Evolutionary conservation across 352 stramenopile species (phyloP), one percentile per base, ranked within the genome.

Genomic region (Hyaloperonospora brassicae): DNA sequence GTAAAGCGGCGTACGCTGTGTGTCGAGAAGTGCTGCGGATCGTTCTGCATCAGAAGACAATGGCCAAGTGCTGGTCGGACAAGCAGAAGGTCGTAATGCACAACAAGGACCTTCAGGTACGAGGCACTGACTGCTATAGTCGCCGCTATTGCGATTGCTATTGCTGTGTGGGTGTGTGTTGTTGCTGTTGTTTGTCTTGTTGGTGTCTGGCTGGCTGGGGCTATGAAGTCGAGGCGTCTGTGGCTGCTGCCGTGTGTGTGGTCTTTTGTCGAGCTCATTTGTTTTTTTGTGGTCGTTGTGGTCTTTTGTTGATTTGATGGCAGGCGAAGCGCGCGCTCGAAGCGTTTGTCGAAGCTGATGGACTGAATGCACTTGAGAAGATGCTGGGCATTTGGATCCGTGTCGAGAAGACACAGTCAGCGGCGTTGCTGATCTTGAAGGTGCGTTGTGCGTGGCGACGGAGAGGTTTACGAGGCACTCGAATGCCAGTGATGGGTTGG

Each of bases 41-140:
- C 12, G 74, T 88, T 36, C 13, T 88, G 27, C 72, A 55, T 8
- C 78, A 88, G 50, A 72, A 74, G 45, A 68, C 62, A 14, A 63
- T 78, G 43, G 68, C 70, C 39, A 70, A 70, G 46, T 47, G 65
- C 38, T 66, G 65, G 23, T 71, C 71, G 0, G 75, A 86, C 43
- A 82, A 85, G 60, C 78, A 86, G 44, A 59, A 72, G 13, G 52
- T 66, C 4, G 55, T 82, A 5, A 50, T 88, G n/a, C 68, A 66
- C 49, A 88, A 88, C 55, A 73, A 82, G 42, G 77, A 86, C 41
- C 55, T 87, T 23, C 70, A 81, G 61, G 72, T 79, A 38, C 31
- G 40, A 11, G 23, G 27, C 17, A 44, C 5, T 11, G 14, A 44
- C 2, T n/a, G 17, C 17, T 17, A 17, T 17, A 17, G 17, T 17